phyloP scores from a whole-genome alignment of 2,329 filamentous ascomycete species.

The Immersiporthe knoxdaviesiana region DNA sequence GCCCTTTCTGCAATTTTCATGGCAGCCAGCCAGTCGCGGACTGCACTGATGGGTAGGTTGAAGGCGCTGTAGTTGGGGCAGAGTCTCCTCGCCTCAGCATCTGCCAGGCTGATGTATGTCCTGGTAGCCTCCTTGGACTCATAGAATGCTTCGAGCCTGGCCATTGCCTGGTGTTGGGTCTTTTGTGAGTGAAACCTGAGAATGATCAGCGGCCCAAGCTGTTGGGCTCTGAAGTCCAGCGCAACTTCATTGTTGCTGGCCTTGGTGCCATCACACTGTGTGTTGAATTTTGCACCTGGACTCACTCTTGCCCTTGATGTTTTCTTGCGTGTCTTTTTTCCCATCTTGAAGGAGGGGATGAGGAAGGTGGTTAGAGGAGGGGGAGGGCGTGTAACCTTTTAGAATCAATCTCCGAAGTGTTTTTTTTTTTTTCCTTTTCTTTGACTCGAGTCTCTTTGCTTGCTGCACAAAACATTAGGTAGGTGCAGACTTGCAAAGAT shows the following conservation, averaged over 20 bases:
- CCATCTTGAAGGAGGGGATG: background rate
- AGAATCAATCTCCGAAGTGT: background rate
- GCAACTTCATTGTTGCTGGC: background rate
- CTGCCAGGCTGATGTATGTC: slow-evolving; percentile 4
- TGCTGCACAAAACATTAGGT: no score
- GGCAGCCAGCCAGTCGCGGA: slow-evolving; percentile 5
- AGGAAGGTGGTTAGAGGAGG: no score
- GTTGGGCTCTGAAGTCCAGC: slow-evolving; percentile 33
- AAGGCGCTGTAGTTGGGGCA: slow-evolving; percentile 13
- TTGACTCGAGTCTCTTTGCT: no score
- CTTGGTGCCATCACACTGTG: background rate
- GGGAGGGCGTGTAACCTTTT: no score
- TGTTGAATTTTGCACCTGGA: background rate
- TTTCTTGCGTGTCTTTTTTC: background rate
- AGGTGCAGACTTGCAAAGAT: no score
- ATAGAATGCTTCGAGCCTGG: slow-evolving; percentile 10
- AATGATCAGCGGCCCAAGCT: slow-evolving; percentile 34
- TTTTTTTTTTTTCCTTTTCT: no score
- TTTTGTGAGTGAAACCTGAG: background rate
- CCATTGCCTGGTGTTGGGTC: slow-evolving; percentile 11
- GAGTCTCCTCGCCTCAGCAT: background rate
- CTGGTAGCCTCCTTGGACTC: background rate
- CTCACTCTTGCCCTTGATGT: no score
- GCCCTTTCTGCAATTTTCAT: background rate
- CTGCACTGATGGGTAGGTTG: slow-evolving; percentile 6